phyloP scores from a whole-genome alignment of 331 rosid genomes.

The Saraca asoca region DNA sequence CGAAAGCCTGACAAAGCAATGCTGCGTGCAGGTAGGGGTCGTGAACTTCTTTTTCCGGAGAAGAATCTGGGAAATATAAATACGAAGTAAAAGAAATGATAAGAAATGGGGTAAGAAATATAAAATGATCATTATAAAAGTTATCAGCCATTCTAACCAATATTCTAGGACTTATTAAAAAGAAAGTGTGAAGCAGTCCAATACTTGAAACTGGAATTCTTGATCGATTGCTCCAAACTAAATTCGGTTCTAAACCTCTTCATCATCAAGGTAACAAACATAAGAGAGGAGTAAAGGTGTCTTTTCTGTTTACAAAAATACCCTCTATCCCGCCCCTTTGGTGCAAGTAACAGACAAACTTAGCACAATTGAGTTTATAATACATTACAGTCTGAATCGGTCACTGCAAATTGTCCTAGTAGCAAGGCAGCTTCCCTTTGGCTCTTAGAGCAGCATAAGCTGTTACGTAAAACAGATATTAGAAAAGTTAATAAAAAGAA shows the following conservation, averaged over 20 bases:
- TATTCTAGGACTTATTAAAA: conserved; percentile 28
- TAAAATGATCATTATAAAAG: conserved; percentile 19
- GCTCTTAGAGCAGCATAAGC: conserved; percentile 96
- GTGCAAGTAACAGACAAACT: conserved; percentile 3
- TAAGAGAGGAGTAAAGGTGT: background rate
- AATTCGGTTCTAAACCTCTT: conserved; percentile 22
- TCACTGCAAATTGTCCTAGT: conserved; percentile 98
- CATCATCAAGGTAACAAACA: conserved; percentile 22
- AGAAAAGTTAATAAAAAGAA: conserved; percentile 29
- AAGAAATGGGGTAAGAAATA: background rate
- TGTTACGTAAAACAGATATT: conserved; percentile 38
- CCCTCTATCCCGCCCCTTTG: background rate
- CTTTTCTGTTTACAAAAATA: conserved; percentile 3
- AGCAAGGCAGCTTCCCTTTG: conserved; percentile 98
- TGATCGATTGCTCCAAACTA: conserved; percentile 17
- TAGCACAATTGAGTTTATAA: conserved; percentile 8
- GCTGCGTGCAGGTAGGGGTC: too few relatives aligned
- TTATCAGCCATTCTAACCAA: conserved; percentile 26
- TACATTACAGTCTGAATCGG: conserved; percentile 98
- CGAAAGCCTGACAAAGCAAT: too few relatives aligned
- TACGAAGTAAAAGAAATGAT: conserved; percentile 7
- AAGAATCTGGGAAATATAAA: too few relatives aligned
- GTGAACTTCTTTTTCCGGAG: too few relatives aligned
- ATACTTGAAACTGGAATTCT: conserved; percentile 15
- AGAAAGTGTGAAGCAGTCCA: conserved; percentile 24